These are phyloP conservation scores for Arbutus unedo DNA, from an alignment of 148 eudicot genomes.

Conservation along the genomic window DNA sequence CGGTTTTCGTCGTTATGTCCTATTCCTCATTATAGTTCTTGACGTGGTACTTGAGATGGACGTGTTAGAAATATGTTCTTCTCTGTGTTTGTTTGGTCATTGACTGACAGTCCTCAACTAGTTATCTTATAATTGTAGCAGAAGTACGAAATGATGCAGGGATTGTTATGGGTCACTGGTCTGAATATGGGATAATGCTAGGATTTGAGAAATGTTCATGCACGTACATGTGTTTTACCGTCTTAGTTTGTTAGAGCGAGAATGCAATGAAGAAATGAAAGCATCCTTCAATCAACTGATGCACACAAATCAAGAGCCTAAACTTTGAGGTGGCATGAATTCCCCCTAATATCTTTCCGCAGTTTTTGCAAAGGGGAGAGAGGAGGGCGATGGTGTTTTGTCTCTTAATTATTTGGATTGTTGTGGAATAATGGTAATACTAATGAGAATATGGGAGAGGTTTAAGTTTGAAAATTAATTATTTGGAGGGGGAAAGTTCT, in stretches of 20 bases:
- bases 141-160: neutral
- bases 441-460: neutral
- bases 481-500: neutral
- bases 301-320: neutral
- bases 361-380: too few species aligned
- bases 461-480: neutral
- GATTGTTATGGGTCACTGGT: neutral
- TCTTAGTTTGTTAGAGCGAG: neutral
- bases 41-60: neutral
- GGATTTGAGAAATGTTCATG: neutral
- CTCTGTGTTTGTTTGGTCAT: neutral
- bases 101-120: neutral
- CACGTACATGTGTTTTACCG: neutral
- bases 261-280: neutral
- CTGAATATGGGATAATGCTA: neutral
- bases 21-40: neutral
- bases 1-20: neutral
- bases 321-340: constrained; percentile 3
- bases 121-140: neutral
- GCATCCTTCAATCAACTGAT: neutral
- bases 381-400: too few species aligned
- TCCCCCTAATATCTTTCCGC: neutral
- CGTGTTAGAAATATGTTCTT: neutral
- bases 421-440: neutral
- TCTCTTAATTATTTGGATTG: neutral